These are phyloP conservation scores for Zizania palustris DNA, from an alignment of 202 grass and related monocot genomes.

Conservation along the genomic window DNA sequence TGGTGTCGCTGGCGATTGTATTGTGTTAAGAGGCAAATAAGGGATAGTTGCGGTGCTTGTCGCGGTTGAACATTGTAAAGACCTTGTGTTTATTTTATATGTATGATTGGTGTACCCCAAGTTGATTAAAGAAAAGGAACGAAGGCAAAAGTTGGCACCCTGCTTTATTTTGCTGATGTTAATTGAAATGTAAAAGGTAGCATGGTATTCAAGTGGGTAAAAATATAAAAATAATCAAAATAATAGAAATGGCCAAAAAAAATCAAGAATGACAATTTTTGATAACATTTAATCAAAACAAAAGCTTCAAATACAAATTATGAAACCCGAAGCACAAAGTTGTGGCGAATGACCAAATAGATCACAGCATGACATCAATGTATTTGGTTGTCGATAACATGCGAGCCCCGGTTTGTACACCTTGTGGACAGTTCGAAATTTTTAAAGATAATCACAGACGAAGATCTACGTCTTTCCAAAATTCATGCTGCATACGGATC, in stretches of 20 bases:
- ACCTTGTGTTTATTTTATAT: conserved; percentile 46
- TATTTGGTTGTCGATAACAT: neutral
- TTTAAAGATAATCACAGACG: neutral
- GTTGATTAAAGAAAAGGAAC: conserved; percentile 33
- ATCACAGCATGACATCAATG: neutral
- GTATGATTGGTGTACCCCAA: conserved; percentile 16
- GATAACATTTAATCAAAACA: too few species aligned
- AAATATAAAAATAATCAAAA: too few species aligned
- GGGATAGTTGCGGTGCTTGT: conserved; percentile 35
- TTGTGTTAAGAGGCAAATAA: conserved; percentile 48
- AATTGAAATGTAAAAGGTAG: conserved; percentile 31
- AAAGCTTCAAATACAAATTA: too few species aligned
- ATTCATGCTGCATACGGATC: neutral
- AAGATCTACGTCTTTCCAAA: neutral
- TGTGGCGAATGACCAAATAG: too few species aligned
- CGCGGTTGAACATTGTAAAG: conserved; percentile 24
- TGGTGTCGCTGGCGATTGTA: conserved; percentile 3
- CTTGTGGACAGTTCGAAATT: neutral
- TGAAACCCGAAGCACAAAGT: too few species aligned
- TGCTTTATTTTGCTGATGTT: conserved; percentile 26
- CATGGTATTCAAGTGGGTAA: conserved; percentile 9
- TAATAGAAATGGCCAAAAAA: too few species aligned
- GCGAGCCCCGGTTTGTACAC: neutral
- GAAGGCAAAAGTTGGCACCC: conserved; percentile 19
- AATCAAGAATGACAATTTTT: too few species aligned